A percentile compares a stretch with the other conserved stretches of the same genome.
These are phyloP conservation scores for Torulaspora indica DNA, from an alignment of 805 yeast species.

Conservation along the genomic window DNA sequence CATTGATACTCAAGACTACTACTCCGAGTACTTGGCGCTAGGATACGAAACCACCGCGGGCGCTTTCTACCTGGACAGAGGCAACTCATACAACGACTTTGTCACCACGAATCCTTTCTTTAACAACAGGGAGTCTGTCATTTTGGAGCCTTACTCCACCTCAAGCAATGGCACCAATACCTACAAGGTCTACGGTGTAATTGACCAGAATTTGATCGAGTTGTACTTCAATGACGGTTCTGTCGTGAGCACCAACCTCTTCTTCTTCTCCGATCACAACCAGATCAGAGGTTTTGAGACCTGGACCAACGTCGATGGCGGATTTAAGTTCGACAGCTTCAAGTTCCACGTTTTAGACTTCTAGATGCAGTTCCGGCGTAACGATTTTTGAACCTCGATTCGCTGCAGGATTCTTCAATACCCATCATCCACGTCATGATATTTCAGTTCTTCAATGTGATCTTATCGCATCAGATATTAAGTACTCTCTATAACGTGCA, in stretches of 20 bases:
- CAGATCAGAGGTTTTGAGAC: conserved; percentile 2
- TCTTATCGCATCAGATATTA: background rate
- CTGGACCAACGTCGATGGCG: conserved; percentile 3
- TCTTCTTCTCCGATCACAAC: conserved; percentile 24
- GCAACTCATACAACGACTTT: conserved; percentile 22
- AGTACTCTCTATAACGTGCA: background rate
- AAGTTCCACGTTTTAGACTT: conserved; percentile 9
- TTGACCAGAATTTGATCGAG: conserved; percentile 34
- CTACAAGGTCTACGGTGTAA: conserved; percentile 31
- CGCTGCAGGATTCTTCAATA: background rate
- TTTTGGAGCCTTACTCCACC: conserved; percentile 22
- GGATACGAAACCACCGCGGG: conserved; percentile 28
- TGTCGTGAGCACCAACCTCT: conserved; percentile 29
- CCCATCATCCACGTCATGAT: background rate
- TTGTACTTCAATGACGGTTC: conserved; percentile 34
- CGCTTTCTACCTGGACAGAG: conserved; percentile 32
- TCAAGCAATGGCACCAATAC: conserved; percentile 12
- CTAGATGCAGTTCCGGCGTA: background rate
- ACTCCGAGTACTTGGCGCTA: conserved; percentile 23
- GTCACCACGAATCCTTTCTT: conserved; percentile 27
- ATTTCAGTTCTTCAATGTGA: background rate
- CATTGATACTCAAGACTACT: conserved; percentile 18
- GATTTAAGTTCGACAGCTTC: conserved; percentile 4
- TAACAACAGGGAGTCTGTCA: conserved; percentile 26
- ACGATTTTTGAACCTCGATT: conserved; percentile 1